Conservation (phyloP, 495 filamentous ascomycete species). For the Diplogelasinospora grovesii region DNA sequence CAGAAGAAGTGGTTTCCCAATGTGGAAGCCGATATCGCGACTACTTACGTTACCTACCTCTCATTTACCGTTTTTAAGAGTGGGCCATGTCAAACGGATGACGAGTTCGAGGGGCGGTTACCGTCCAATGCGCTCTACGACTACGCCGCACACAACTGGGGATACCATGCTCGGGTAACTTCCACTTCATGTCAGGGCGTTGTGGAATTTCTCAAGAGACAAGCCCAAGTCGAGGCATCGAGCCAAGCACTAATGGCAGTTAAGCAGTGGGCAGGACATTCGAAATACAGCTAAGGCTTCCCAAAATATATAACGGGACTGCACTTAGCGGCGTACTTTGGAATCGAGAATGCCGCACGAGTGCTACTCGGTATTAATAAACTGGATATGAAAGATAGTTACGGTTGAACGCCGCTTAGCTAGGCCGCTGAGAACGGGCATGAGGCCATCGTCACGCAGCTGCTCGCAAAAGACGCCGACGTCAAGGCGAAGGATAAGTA, state of each 20-base stretch:
- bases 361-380: too few relatives aligned
- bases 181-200: neutral
- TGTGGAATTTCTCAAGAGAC: constrained; percentile 14
- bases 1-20: constrained; percentile 28
- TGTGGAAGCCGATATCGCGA: constrained; percentile 29
- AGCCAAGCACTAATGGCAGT: constrained; percentile 3
- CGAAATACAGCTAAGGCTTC: neutral
- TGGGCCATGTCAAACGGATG: constrained; percentile 19
- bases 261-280: neutral
- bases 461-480: neutral
- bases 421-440: neutral
- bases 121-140: constrained; percentile 28
- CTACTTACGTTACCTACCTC: constrained; percentile 41
- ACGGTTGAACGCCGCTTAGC: neutral
- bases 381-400: neutral
- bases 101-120: constrained; percentile 22
- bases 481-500: neutral
- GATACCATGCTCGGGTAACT: constrained; percentile 27
- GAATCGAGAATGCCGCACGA: too few relatives aligned
- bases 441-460: neutral
- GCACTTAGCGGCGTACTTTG: too few relatives aligned
- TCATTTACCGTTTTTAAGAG: constrained; percentile 28
- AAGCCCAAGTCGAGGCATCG: constrained; percentile 12
- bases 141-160: constrained; percentile 43
- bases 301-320: neutral